Evolutionary conservation across 371 early-diverging fungal genomes (phyloP).

Genomic region (Basidiobolus heterosporus): DNA sequence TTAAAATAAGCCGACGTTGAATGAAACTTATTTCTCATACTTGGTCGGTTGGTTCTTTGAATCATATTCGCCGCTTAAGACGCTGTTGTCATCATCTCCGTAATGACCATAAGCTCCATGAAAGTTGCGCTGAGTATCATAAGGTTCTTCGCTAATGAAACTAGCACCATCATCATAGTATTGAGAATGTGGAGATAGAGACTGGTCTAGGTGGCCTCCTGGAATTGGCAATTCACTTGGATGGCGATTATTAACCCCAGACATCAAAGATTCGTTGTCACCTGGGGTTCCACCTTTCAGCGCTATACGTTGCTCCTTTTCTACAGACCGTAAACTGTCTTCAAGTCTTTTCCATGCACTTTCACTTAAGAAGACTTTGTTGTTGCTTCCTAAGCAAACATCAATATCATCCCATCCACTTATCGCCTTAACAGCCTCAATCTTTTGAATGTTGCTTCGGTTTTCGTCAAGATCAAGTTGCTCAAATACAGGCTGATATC

Average conservation of each 20-base stretch:
- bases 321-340: conserved; percentile 48
- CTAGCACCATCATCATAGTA: background rate
- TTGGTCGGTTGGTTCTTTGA: background rate
- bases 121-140: background rate
- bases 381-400: conserved; percentile 32
- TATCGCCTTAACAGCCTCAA: conserved; percentile 20
- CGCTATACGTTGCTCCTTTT: conserved; percentile 43
- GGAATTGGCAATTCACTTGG: background rate
- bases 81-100: no score
- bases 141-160: background rate
- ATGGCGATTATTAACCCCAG: background rate
- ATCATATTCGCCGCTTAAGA: background rate
- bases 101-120: no score
- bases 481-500: conserved; percentile 23
- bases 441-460: conserved; percentile 17
- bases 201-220: background rate
- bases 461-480: conserved; percentile 19
- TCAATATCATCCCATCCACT: conserved; percentile 17
- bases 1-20: conserved; percentile 7
- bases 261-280: background rate
- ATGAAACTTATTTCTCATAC: conserved; percentile 1
- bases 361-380: conserved; percentile 46
- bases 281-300: conserved; percentile 14
- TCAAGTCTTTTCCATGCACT: conserved; percentile 66
- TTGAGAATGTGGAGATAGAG: background rate